Evolutionary conservation across 1,284 basidiomycete species (phyloP), one percentile per base, ranked within the genome.

Genomic region (Polyporus tsugae): DNA sequence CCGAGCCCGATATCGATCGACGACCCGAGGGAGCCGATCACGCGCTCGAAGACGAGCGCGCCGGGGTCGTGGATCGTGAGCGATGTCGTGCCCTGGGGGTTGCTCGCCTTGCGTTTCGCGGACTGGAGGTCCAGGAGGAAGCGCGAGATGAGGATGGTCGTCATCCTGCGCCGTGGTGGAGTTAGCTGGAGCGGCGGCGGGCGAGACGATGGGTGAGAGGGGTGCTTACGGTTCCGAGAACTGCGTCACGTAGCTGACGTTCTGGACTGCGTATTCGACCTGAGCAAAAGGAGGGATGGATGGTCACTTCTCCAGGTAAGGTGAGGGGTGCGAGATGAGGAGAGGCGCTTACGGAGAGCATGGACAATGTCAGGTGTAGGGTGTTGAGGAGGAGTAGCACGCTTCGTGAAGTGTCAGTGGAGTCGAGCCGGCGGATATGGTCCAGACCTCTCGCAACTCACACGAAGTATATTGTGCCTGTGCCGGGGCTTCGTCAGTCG

Each of bases 211-310:
- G 63, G 19, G 42, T 1, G 33, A 29, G 52, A 66, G 60, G 60
- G n/a, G n/a, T n/a, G n/a, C n/a, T n/a, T 62, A 66, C 60, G 65
- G 65, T 33, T 66, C 65, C 35, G 53, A 63, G 60, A 66, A 59
- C 9, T 62, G 60, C 41, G 65, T 66, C 53, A 62, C 44, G 60
- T 41, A 63, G 55, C 35, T 22, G 35, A 66, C 55, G 60, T 66
- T 63, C 53, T 46, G 15, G 13, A 62, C 33, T 6, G 53, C 36
- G 61, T 58, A 63, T 44, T 66, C 42, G 42, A 66, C 38, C 65
- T 62, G 35, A 2, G 15, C 0, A 11, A 22, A 11, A 3, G 39
- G 38, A 13, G 19, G 13, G 13, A 6, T 0, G 22, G 3, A 19
- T 33, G 35, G 22, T 42, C 6, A 52, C 36, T 6, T 60, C 36